A percentile compares a stretch with the other conserved stretches of the same genome.
Conservation (phyloP, 2,329 filamentous ascomycete species). For the Pseudohalonectria lignicola region DNA sequence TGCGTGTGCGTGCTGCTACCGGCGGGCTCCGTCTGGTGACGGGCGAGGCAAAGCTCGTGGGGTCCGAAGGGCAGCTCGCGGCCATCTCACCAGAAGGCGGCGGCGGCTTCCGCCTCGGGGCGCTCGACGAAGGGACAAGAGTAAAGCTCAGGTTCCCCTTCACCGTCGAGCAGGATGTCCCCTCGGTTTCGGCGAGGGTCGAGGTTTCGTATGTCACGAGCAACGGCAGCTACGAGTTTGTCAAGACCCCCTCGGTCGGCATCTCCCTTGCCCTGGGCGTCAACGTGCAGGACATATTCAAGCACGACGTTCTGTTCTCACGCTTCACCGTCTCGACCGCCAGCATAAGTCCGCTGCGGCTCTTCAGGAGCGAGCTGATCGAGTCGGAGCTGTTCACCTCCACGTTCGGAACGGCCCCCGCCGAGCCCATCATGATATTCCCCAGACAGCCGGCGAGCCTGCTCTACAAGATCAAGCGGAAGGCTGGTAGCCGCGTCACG, state of each 20-base stretch:
- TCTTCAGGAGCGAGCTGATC: slow-evolving; percentile 60
- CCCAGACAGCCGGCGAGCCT: slow-evolving; percentile 72
- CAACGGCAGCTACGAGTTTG: slow-evolving; percentile 53
- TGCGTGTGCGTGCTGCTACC: slow-evolving; percentile 53
- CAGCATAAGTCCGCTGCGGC: slow-evolving; percentile 59
- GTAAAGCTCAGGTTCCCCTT: slow-evolving; percentile 66
- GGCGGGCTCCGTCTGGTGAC: slow-evolving; percentile 55
- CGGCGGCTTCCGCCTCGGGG: slow-evolving; percentile 40
- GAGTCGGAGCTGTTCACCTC: slow-evolving; percentile 60
- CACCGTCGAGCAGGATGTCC: slow-evolving; percentile 66
- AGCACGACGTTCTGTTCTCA: slow-evolving; percentile 70
- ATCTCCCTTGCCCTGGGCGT: slow-evolving; percentile 79
- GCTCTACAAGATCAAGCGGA: slow-evolving; percentile 65
- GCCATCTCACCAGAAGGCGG: slow-evolving; percentile 36
- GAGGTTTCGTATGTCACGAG: slow-evolving; percentile 66
- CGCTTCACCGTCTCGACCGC: slow-evolving; percentile 85
- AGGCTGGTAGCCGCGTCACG: slow-evolving; percentile 18
- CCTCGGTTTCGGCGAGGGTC: slow-evolving; percentile 60
- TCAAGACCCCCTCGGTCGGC: slow-evolving; percentile 50
- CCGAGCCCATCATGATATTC: slow-evolving; percentile 50
- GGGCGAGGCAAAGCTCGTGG: slow-evolving; percentile 42
- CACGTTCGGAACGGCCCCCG: slow-evolving; percentile 40
- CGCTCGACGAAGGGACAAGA: slow-evolving; percentile 29
- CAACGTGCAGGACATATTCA: slow-evolving; percentile 95
- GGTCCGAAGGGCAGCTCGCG: slow-evolving; percentile 13